Base-by-base conservation (phyloP, 495 filamentous ascomycete species). In the Xylaria sp. region DNA sequence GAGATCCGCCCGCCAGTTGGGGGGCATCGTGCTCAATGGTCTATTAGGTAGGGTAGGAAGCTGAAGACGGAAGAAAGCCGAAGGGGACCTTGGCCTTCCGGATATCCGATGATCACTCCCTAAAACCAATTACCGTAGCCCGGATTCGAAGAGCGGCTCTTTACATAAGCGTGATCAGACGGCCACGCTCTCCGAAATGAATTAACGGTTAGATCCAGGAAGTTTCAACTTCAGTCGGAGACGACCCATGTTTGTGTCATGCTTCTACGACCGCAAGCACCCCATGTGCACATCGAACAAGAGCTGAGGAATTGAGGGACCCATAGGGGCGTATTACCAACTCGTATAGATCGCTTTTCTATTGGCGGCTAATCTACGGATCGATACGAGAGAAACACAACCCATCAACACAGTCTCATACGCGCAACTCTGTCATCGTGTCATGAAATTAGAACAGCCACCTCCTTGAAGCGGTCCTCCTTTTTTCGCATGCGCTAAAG, bases 181-280 rank as follows among this genome's bases (percentile, higher is more conserved):
- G 44, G 44, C 12, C 64, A 67, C 35, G 64, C 4, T 67, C 26
- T 67, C 64, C 46, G 46, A 41, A 55, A n/a, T 55, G 48, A 12
- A 35, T 35, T 41, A 11, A 29, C 33, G n/a, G n/a, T n/a, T 2
- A 31, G 11, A 48, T 29, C 24, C 4, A 53, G 43, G 46, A 52
- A 35, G 48, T 67, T 67, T 55, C 35, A 67, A 40, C 33, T 17
- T 31, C 19, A 29, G 48, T 26, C 48, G 26, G n/a, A 31, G 19
- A 40, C 19, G 5, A 50, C 44, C 43, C 41, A 66, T 40, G 61
- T 48, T 33, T 15, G 14, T 64, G 37, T 31, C 61, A 31, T 19
- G 40, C 61, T 43, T 2, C 5, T 62, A 21, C 35, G 59, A 17
- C 21, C 43, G 7, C 15, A 29, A n/a, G 40, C 37, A 11, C 61